phyloP scores from a whole-genome alignment of 306 rosid species.

The Rosa lucieae region DNA sequence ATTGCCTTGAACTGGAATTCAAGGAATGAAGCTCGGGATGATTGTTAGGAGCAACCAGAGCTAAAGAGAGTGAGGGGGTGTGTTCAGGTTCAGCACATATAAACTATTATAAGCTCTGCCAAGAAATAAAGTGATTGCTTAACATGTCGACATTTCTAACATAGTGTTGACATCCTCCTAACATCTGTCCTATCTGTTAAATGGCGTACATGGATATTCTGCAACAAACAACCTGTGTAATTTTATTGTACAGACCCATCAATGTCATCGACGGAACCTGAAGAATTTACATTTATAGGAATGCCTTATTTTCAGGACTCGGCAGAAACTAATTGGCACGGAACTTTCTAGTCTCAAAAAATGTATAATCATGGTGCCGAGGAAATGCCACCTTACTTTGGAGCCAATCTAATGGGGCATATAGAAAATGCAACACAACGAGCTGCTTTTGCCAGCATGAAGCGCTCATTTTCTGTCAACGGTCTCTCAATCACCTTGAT shows the following conservation, averaged over 20 bases:
- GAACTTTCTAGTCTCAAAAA: conserved; percentile 11
- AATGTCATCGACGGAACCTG: background rate
- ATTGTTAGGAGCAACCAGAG: background rate
- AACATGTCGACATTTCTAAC: conserved; percentile 1
- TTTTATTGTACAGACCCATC: background rate
- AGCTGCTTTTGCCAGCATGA: conserved; percentile 94
- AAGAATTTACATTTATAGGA: conserved; percentile 11
- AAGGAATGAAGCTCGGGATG: background rate
- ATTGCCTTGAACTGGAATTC: background rate
- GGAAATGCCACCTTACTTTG: conserved; percentile 54
- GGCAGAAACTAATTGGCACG: background rate
- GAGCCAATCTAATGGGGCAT: conserved; percentile 78
- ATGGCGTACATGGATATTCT: background rate
- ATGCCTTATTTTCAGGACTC: background rate
- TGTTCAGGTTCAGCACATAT: background rate
- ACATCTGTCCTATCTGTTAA: background rate
- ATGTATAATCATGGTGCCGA: background rate
- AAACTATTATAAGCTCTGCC: background rate
- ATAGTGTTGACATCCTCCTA: background rate
- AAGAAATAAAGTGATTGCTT: background rate
- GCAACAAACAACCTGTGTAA: background rate
- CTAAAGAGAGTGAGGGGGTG: background rate
- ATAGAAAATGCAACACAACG: conserved; percentile 90
- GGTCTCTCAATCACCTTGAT: conserved; percentile 96
- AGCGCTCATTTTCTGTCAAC: conserved; percentile 77